Base-by-base conservation (phyloP, 176 grass and related monocot genomes). In the Neostapfia colusana region DNA sequence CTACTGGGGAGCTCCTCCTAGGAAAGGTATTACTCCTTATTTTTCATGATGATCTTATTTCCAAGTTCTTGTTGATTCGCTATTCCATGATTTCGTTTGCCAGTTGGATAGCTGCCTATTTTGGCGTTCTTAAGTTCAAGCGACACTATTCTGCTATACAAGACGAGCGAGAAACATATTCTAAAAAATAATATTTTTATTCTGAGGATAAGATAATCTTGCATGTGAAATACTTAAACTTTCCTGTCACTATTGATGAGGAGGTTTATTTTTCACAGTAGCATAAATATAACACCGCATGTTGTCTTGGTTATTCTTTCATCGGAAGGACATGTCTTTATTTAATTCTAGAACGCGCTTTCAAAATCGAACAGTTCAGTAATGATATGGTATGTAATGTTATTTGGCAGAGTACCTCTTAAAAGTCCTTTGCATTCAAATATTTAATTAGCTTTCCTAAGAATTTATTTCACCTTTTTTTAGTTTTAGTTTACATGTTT, bases 1-100 rank as follows among this genome's bases (percentile, higher is more conserved):
- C 89, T 64, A 82, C 89, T 17, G 85, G 85, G 73, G 87, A 99
- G 81, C 82, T 99, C 46, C 89, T 99, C 55, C 89, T 99, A 12
- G 95, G 92, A 71, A 99, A 99, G 91, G 95, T 99, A 85, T 61
- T 63, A 15, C 54, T 45, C 45, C 39, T 41, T 2, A 44, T 60
- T 64, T 45, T 81, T 63, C 48, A 20, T 20, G 24, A 12, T 63
- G 64, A 69, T 74, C 21, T 36, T 67, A 40, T 76, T 18, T 77
- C 31, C 12, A 60, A n/a, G 63, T 73, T 72, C n/a, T 66, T 49
- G 46, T 71, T 69, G 44, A 64, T 78, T 63, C 68, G 4, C 44
- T 36, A 88, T 83, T 43, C 27, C 35, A 56, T 83, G 63, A 74
- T 56, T 65, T 43, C 79, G 26, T 58, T 56, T 36, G 42, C 4